Evolutionary conservation across 768 basidiomycete genomes (phyloP).

Genomic region (Psilocybe subaeruginosa): DNA sequence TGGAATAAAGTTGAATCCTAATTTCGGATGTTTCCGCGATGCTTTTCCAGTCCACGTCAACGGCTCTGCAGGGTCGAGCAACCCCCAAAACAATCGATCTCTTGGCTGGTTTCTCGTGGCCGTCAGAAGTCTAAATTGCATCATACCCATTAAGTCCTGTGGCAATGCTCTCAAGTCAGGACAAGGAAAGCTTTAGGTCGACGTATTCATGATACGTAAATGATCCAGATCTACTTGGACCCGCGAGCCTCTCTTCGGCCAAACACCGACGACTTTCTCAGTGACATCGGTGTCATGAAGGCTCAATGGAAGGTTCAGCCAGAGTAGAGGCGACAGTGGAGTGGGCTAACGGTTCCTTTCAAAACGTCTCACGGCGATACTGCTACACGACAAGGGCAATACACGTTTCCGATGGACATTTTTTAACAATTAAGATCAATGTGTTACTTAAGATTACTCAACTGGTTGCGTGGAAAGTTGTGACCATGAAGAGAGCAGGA

Average conservation of each 20-base stretch:
- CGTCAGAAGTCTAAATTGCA: slow-evolving; percentile 23
- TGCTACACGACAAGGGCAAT: background rate
- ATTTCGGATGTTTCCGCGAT: slow-evolving; percentile 11
- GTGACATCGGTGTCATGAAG: background rate
- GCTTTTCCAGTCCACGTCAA: slow-evolving; percentile 4
- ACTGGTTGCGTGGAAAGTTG: background rate
- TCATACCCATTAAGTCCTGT: slow-evolving; percentile 18
- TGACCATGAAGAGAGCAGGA: too few species aligned
- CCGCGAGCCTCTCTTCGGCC: slow-evolving; percentile 3
- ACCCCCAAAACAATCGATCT: background rate
- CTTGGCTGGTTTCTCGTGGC: slow-evolving; percentile 10
- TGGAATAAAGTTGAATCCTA: slow-evolving; percentile 2
- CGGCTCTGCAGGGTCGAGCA: slow-evolving; percentile 6
- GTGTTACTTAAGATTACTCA: background rate
- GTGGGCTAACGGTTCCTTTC: background rate
- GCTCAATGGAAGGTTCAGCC: background rate
- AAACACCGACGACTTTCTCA: background rate
- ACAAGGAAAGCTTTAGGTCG: background rate
- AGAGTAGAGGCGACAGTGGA: background rate
- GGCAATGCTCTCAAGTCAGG: slow-evolving; percentile 10
- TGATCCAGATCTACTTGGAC: background rate
- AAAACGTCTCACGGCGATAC: background rate
- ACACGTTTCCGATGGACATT: background rate
- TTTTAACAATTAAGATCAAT: background rate
- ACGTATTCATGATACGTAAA: slow-evolving; percentile 1